Evolutionary conservation across 495 filamentous ascomycete genomes (phyloP).

Genomic region (Paragyromitra xinjiangensis): DNA sequence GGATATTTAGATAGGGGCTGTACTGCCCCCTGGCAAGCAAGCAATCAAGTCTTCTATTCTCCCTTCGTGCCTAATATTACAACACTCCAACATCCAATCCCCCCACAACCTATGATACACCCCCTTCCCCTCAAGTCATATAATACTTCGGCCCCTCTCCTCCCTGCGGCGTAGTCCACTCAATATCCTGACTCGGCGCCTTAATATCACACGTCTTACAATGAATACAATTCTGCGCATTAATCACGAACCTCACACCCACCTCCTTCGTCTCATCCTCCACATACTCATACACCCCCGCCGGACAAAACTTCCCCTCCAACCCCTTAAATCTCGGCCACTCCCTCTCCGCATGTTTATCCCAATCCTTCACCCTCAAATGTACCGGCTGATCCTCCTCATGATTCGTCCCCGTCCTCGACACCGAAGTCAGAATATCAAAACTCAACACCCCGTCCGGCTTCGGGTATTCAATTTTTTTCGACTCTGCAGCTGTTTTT

Average conservation of each 20-base stretch:
- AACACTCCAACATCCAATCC: background rate
- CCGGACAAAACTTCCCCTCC: conserved; percentile 99
- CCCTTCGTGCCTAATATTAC: background rate
- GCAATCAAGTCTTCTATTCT: too few relatives aligned
- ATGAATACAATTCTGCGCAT: conserved; percentile 97
- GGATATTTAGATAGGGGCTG: too few relatives aligned
- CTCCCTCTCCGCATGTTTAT: conserved; percentile 79
- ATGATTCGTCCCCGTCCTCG: conserved; percentile 94
- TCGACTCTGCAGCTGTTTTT: conserved; percentile 77
- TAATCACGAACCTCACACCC: conserved; percentile 96
- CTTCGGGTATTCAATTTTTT: conserved; percentile 88
- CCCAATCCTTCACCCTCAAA: conserved; percentile 93
- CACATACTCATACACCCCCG: conserved; percentile 97
- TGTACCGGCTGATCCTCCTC: conserved; percentile 99
- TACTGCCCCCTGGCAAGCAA: too few relatives aligned
- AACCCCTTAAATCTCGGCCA: conserved; percentile 91
- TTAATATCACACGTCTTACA: conserved; percentile 99
- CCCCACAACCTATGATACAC: background rate
- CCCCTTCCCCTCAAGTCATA: conserved; percentile 70
- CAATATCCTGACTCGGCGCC: conserved; percentile 93
- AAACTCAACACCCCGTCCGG: conserved; percentile 93
- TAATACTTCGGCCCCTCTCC: conserved; percentile 97
- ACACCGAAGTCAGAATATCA: conserved; percentile 93
- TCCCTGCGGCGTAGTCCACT: conserved; percentile 94
- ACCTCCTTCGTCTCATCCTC: conserved; percentile 81